Evolutionary conservation across 2,329 filamentous ascomycete genomes (phyloP), one percentile per base, ranked within the genome.

Genomic region (Talaromyces sp.): DNA sequence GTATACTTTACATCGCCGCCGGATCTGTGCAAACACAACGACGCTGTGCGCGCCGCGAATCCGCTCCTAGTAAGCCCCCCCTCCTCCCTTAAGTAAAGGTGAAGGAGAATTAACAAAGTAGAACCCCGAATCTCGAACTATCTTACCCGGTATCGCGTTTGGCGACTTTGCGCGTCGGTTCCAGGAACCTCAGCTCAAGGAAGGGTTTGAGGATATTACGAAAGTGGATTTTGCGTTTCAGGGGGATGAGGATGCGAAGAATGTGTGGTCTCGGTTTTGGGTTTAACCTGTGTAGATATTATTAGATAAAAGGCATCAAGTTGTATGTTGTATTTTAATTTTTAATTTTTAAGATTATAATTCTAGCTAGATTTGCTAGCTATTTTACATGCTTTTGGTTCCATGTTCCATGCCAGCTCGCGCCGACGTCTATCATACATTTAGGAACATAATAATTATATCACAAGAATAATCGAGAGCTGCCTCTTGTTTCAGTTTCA

Each of bases 131-230:
- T 84, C 85, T 27, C 84, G 95, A 64, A 78, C 82, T 0, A 82
- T 85, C 1, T 81, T 99, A 5, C 93, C 93, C 0, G 85, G 84
- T 52, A 80, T 95, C 65, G 93, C 95, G 0, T 98, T 97, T 73
- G 86, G 82, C 27, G 84, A 87, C 13, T 99, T 92, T 71, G 79
- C 81, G 17, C 85, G 87, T 9, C 84, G 91, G 58, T 95, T 91
- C 75, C 86, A 86, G 65, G 83, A 88, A 66, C 95, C 93, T 0
- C 83, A 82, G 44, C 63, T 84, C 1, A 82, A 84, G 13, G 95
- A 99, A 76, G 93, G 93, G 0, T 97, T 97, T 69, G 79, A 89
- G 65, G 91, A 97, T 66, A 85, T 99, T 39, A 80, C 85, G 0
- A 84, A 86, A 59, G 79, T 96, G 0, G 84, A 89, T 33, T 99